Base-by-base conservation (phyloP, 139 green algal genomes). In the Tetraselmis chui region DNA sequence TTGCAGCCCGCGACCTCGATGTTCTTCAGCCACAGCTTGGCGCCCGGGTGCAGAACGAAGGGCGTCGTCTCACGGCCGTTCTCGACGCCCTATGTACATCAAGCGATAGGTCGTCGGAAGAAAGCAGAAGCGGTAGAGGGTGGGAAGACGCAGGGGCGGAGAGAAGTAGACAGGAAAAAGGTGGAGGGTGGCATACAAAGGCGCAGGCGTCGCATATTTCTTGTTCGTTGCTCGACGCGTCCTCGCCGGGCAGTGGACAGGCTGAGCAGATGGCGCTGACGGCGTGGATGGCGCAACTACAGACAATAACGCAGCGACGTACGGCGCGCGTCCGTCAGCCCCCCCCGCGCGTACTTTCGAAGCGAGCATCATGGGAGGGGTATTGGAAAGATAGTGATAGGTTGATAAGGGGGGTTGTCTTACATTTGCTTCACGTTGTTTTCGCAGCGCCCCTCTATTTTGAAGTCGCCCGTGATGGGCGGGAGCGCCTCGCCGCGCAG, bases 141-240 rank as follows among this genome's bases (percentile, higher is more conserved):
- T 5, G 45, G 45, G 45, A 18, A 18, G 45, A n/a, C n/a, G n/a
- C n/a, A n/a, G n/a, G n/a, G n/a, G n/a, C n/a, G n/a, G n/a, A n/a
- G n/a, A n/a, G n/a, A n/a, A n/a, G n/a, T n/a, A n/a, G n/a, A 96
- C 30, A 93, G 92, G 79, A 91, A 96, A 30, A 96, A 78, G 0
- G 92, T 92, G 79, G 93, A 91, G 78, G 79, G 76, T 18, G 92
- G 92, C 59, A 88, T 85, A 5, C 30, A 1, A 0, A 86, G 59
- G 18, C 84, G 80, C 80, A 96, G 84, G 45, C 45, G 45, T 67
- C 45, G 45, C 45, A 67, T 5, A 67, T 5, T 5, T 67, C 18
- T 5, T 25, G 45, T 18, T 67, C 45, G 45, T 67, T 67, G 45
- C 45, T 67, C 11, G 45, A 67, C 11, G 45, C 45, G 45, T 67